Base-by-base conservation (phyloP, 2,329 filamentous ascomycete species). In the Pezicula carpinea region DNA sequence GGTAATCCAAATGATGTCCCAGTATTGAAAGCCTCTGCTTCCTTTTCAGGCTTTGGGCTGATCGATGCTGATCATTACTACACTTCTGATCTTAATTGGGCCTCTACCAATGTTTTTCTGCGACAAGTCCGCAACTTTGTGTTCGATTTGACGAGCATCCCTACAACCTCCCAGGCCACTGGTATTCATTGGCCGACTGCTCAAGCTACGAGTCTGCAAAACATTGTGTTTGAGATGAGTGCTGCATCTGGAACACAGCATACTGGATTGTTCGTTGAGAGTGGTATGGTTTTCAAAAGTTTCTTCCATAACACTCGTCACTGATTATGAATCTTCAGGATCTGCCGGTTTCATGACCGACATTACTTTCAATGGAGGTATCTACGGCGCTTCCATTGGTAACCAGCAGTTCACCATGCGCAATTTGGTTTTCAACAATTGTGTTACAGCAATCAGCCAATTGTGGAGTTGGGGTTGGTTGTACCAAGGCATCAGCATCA, bases 51-150 rank as follows among this genome's bases (percentile, higher is more conserved):
- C 43, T 91, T 96, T 72, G 90, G 85, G 33, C 79, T 97, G 41
- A 85, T 97, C 54, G 90, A 96, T 64, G 76, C 87, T 3, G 83
- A 97, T 61, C 89, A 89, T 0, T 96, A 96, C 65, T 65, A 77
- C 31, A 69, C 71, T 1, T 82, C 83, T 31, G 69, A 65, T 53
- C 87, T 87, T 70, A 85, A 80, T 77, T 87, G 82, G 68, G 82
- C 81, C 58, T 87, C 89, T 67, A 84, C 89, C 63, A 82, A 79
- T 54, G 77, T 83, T 8, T 87, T 87, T 64, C 82, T 74, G 59
- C 72, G 82, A 38, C 77, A 82, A 53, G 74, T 87, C 48, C 72
- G 81, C 7, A 87, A 88, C 58, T 71, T 88, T 41, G 68, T 82
- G 46, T 69, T 87, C 33, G 83, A 87, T 58, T 68, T 73, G 36